phyloP scores from a whole-genome alignment of 2,329 filamentous ascomycete species.

The Fusarium sp. region DNA sequence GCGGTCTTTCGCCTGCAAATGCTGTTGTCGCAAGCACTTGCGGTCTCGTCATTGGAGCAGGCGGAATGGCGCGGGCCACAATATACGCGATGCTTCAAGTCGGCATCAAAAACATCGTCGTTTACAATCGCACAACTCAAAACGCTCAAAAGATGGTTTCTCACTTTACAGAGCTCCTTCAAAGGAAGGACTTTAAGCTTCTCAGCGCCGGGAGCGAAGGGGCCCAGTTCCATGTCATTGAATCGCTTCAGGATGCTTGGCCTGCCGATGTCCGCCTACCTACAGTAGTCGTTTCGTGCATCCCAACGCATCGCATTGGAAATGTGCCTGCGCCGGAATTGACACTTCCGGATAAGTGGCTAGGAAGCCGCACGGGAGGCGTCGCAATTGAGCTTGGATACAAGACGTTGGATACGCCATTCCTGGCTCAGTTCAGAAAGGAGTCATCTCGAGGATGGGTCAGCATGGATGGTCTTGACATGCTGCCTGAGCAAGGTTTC shows the following conservation, averaged over 20 bases:
- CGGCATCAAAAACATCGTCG: constrained; percentile 79
- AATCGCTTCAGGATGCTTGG: constrained; percentile 71
- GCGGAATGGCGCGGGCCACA: constrained; percentile 82
- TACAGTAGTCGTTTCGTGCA: constrained; percentile 81
- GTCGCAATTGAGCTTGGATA: constrained; percentile 83
- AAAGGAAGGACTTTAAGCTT: constrained; percentile 56
- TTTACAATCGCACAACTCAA: constrained; percentile 77
- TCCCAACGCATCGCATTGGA: constrained; percentile 76
- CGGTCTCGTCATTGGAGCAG: constrained; percentile 72
- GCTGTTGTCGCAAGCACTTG: constrained; percentile 67
- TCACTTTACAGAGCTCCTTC: constrained; percentile 74
- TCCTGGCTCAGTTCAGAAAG: constrained; percentile 74
- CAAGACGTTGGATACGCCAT: constrained; percentile 77
- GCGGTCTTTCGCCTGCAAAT: constrained; percentile 79
- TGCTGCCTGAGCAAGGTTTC: constrained; percentile 82
- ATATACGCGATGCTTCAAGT: constrained; percentile 84
- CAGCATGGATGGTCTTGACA: constrained; percentile 79
- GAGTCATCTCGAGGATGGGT: constrained; percentile 76
- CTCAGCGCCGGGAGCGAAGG: constrained; percentile 58
- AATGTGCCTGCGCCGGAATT: constrained; percentile 76
- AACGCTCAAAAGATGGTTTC: constrained; percentile 75
- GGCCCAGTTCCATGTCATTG: constrained; percentile 68
- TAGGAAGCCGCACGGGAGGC: constrained; percentile 78
- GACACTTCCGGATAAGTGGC: constrained; percentile 75
- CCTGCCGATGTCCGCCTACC: constrained; percentile 72